Percentiles rank a stretch among this genome's conserved stretches.
These are phyloP conservation scores for Candida ovalis DNA, from an alignment of 805 yeast genomes.

Conservation along the genomic window DNA sequence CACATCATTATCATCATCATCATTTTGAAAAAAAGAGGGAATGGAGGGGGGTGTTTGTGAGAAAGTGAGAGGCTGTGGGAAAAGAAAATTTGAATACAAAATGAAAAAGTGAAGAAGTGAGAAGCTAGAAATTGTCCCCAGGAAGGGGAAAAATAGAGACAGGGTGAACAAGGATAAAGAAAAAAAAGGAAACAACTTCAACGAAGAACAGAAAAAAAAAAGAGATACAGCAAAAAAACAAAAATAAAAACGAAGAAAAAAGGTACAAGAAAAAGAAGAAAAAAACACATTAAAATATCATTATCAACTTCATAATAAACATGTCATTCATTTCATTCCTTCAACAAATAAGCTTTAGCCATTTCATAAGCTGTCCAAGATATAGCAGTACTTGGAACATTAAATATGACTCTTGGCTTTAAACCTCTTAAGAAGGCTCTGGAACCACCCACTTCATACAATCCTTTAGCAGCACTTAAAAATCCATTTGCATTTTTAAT, in stretches of 20 bases:
- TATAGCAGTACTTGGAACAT: slow-evolving; percentile 94
- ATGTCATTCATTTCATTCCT: neutral
- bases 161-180: neutral
- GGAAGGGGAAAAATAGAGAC: neutral
- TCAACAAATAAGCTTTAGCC: slow-evolving; percentile 70
- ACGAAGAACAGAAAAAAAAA: neutral
- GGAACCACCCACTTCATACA: slow-evolving; percentile 57
- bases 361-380: slow-evolving; percentile 98
- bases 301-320: neutral
- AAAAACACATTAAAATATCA: neutral
- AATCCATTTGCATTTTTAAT: slow-evolving; percentile 61
- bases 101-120: neutral
- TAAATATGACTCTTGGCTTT: slow-evolving; percentile 85
- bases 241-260: neutral
- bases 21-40: no score
- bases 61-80: neutral
- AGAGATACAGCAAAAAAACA: neutral
- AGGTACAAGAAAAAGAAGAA: neutral
- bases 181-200: neutral
- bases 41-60: no score
- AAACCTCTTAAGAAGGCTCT: slow-evolving; percentile 78
- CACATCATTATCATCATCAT: no score
- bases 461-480: slow-evolving; percentile 62
- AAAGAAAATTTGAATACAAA: neutral
- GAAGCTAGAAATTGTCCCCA: no score